Evolutionary conservation across 768 basidiomycete genomes (phyloP).

Genomic region (Collybiopsis confluens): DNA sequence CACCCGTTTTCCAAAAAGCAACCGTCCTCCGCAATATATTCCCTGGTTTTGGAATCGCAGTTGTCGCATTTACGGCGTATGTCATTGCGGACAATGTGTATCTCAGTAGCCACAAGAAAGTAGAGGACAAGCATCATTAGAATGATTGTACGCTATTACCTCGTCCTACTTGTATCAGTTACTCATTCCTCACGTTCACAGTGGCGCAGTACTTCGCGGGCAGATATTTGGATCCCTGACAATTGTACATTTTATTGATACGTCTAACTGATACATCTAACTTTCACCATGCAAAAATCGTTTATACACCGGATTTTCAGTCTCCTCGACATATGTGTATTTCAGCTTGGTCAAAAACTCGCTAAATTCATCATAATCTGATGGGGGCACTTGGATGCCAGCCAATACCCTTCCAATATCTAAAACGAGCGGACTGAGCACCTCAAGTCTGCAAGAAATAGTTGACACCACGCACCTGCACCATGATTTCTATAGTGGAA

Average conservation of each 20-base stretch:
- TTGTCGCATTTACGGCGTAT: constrained; percentile 89
- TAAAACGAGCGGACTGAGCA: constrained; percentile 21
- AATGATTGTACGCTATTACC: neutral
- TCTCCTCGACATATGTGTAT: constrained; percentile 92
- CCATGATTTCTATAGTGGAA: constrained; percentile 99
- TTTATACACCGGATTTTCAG: constrained; percentile 80
- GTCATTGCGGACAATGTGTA: constrained; percentile 79
- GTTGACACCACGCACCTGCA: constrained; percentile 58
- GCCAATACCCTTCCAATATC: constrained; percentile 92
- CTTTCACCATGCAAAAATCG: constrained; percentile 44
- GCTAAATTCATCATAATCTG: constrained; percentile 64
- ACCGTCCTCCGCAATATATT: constrained; percentile 89
- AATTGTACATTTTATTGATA: neutral
- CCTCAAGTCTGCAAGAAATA: neutral
- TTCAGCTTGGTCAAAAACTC: constrained; percentile 74
- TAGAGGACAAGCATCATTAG: constrained; percentile 12
- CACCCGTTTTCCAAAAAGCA: constrained; percentile 81
- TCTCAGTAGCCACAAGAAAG: constrained; percentile 29
- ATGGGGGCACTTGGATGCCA: constrained; percentile 84
- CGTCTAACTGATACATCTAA: neutral
- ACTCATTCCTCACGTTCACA: no score
- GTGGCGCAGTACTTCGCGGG: no score
- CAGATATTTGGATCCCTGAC: no score
- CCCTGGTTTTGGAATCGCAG: constrained; percentile 91
- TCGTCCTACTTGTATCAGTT: no score